Base-by-base conservation (phyloP, 495 filamentous ascomycete genomes). In the Lasiosphaeris hirsuta region DNA sequence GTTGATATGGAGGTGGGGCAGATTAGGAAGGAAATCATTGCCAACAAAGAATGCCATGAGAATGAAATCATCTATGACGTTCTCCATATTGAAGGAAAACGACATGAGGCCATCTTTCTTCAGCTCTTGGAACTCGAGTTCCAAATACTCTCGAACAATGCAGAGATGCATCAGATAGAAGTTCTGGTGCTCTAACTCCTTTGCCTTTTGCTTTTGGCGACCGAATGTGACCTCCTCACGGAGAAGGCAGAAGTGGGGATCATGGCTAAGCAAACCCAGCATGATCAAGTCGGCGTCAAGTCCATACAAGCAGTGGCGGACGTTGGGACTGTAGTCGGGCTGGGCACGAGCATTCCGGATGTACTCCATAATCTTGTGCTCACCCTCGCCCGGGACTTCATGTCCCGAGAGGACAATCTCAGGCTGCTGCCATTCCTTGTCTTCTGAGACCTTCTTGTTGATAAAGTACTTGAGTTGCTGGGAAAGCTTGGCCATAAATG, bases 351-450 rank as follows among this genome's bases (percentile, higher is more conserved):
- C 87, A 67, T 92, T 86, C 56, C 95, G 88, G 70, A 99, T 99
- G 69, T 97, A 97, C 72, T 99, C 95, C 95, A 97, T 99, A 71
- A 99, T 96, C 77, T 99, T 99, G 77, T 98, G 94, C 73, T 98
- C 95, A 53, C 95, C 95, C 73, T 99, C 95, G 53, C 95, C 95
- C 0, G 95, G 95, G n/a, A 96, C 92, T 77, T 99, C 95, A 70
- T 97, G 95, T 33, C 95, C 95, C 6, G 95, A 99, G 42, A 99
- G 81, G 18, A 99, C 89, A 63, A 99, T 87, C 57, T 99, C 92
- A 41, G 93, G 90, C 35, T 87, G 88, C 72, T 99, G 93, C 95
- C 95, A 97, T 56, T 99, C 93, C 23, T 83, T 83, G 72, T 99
- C 95, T 64, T 99, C 95, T 0, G 92, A 91, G 5, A 99, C 86